Percentiles rank a stretch among this genome's conserved stretches.
phyloP scores from a whole-genome alignment of 345 rosid species.

The Rhodomyrtus tomentosa region DNA sequence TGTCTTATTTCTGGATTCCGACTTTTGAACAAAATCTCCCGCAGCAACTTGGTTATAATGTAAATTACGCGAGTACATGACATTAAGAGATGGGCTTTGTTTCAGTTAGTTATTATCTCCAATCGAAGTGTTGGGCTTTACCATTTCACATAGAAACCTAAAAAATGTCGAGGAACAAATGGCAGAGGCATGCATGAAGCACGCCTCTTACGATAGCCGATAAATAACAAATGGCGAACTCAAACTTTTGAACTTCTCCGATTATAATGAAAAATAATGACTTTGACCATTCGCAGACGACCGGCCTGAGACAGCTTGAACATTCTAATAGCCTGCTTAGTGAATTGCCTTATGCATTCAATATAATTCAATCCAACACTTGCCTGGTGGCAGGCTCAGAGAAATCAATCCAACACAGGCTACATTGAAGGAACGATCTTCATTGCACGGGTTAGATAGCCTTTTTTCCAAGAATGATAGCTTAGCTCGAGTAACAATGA shows the following conservation, averaged over 20 bases:
- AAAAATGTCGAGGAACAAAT: not conserved
- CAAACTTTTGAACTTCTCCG: not conserved
- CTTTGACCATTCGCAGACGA: not conserved
- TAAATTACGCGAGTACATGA: not conserved
- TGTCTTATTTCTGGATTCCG: not conserved
- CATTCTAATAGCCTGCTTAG: not conserved
- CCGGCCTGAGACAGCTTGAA: not conserved
- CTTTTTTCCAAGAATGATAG: not conserved
- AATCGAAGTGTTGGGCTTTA: not conserved
- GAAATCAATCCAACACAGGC: not conserved
- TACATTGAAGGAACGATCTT: not conserved
- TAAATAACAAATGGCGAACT: not conserved
- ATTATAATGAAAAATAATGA: not conserved
- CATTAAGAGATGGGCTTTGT: not conserved
- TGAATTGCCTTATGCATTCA: not conserved
- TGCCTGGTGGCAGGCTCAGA: not conserved
- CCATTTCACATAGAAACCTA: not conserved
- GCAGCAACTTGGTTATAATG: not conserved
- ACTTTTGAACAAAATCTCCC: not conserved
- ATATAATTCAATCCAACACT: not conserved
- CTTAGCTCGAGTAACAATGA: not conserved
- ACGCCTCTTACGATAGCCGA: not conserved
- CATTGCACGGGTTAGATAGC: not conserved
- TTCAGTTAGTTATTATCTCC: not conserved
- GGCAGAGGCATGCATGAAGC: not conserved